Percentiles rank a stretch among this genome's conserved stretches.
Evolutionary conservation across 768 basidiomycete genomes (phyloP).

Genomic region (Lactarius sanguifluus): DNA sequence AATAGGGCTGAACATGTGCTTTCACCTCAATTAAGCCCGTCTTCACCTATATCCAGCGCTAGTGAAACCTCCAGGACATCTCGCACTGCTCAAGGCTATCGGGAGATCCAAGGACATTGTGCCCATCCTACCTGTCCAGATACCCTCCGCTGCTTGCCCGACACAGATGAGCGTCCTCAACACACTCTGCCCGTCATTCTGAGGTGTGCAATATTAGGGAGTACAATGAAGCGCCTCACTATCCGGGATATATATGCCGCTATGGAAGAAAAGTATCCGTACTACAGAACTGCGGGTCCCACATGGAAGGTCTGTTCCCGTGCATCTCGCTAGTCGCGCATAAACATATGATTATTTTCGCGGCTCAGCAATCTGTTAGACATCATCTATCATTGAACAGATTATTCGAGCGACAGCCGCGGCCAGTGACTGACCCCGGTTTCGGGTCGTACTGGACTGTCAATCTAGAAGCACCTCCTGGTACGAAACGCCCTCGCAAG

Average conservation of each 20-base stretch:
- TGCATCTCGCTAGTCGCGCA: background rate
- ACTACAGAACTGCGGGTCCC: conserved; percentile 75
- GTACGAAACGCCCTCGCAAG: conserved; percentile 82
- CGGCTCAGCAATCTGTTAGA: conserved; percentile 75
- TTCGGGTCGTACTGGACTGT: conserved; percentile 91
- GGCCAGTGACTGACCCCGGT: conserved; percentile 81
- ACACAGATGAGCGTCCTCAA: conserved; percentile 76
- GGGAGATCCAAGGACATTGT: conserved; percentile 46
- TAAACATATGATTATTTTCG: conserved; percentile 4
- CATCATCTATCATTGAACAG: conserved; percentile 83
- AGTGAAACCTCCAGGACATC: conserved; percentile 12
- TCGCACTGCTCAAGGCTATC: background rate
- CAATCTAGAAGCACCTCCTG: conserved; percentile 81
- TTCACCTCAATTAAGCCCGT: conserved; percentile 20
- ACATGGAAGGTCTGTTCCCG: conserved; percentile 72
- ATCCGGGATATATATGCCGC: conserved; percentile 84
- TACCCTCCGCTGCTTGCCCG: conserved; percentile 72
- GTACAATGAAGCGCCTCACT: conserved; percentile 69
- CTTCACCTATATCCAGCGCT: conserved; percentile 23
- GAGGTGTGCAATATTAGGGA: conserved; percentile 80
- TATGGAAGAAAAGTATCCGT: conserved; percentile 83
- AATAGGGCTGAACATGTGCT: conserved; percentile 14
- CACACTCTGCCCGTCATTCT: conserved; percentile 85
- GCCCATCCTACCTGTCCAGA: conserved; percentile 79
- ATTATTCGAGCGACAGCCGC: conserved; percentile 76